Base-by-base conservation (phyloP, 768 basidiomycete species). In the Hemileccinum rubropunctum region DNA sequence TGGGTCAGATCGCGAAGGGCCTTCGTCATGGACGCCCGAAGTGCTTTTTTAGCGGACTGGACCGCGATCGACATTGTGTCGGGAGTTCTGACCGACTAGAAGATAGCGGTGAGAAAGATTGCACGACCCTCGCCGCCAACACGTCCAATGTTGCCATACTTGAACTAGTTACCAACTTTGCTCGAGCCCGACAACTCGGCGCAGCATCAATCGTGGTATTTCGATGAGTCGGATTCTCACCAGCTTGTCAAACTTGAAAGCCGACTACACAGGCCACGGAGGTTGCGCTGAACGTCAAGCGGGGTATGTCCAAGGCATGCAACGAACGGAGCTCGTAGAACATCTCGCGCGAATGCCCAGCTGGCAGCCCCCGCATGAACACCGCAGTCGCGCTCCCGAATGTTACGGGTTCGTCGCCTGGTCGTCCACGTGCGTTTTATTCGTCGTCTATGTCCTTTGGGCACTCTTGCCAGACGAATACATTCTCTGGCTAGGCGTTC, bases 381-480 rank as follows among this genome's bases (percentile, higher is more conserved):
- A 71, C 52, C 80, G 79, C 53, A 86, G 82, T 64, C 82, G 87
- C 9, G 86, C 88, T 12, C 78, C 87, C 37, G 91, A 94, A 69
- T 86, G 92, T 60, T 91, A 92, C 58, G 91, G 92, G n/a, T 94
- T 93, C 63, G 88, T 88, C 5, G 88, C 88, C 14, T 89, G 84
- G 85, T 83, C 84, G 9, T 82, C 82, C 0, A 92, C 92, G 0
- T 83, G 79, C 45, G 68, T 91, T 23, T 67, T 82, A 2, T 93
- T 87, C 61, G 65, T 79, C 46, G 59, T 88, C 21, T 92, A 87
- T 63, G 60, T 91, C 30, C 70, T 91, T 6, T 94, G 91, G 91
- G 88, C 86, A 1, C 64, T 92, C 33, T 72, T 90, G 13, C 91
- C 91, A 6, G 87, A 91, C 62, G 73, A 76, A 28, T 83, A 74